phyloP scores from a whole-genome alignment of 2,329 filamentous ascomycete species.

The Bipolaris victoriae region DNA sequence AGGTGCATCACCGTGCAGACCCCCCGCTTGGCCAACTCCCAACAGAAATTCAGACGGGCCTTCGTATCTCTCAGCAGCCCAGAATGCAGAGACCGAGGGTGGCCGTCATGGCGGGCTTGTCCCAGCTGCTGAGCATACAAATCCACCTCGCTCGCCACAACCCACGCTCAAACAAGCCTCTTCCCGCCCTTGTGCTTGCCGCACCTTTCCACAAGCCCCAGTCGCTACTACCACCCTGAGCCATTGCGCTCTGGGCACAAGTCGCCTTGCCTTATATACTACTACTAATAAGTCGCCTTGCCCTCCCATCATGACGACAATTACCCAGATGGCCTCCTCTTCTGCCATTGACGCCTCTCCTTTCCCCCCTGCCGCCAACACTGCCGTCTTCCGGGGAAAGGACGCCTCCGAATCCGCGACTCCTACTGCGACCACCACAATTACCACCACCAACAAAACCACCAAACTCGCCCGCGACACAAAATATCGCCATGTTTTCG shows the following conservation, averaged over 20 bases:
- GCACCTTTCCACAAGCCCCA: conserved; percentile 20
- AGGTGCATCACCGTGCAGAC: conserved; percentile 22
- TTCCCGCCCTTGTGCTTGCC: conserved; percentile 25
- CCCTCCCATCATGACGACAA: conserved; percentile 40
- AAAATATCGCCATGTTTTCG: conserved; percentile 91
- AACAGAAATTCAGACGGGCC: conserved; percentile 25
- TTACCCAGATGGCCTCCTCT: conserved; percentile 31
- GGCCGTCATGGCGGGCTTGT: conserved; percentile 19
- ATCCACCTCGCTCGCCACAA: conserved; percentile 13
- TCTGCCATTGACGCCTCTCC: conserved; percentile 31
- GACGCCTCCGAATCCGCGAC: conserved; percentile 19
- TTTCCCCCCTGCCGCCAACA: conserved; percentile 28
- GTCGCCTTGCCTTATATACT: conserved; percentile 3
- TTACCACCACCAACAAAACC: conserved; percentile 23
- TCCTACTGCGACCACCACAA: conserved; percentile 11
- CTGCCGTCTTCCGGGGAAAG: conserved; percentile 35
- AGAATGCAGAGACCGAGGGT: conserved; percentile 4
- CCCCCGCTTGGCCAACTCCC: conserved; percentile 25
- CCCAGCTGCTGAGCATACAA: conserved; percentile 3
- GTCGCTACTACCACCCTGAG: conserved; percentile 14
- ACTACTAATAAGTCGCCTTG: not conserved
- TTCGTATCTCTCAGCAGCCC: conserved; percentile 15
- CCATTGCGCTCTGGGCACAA: conserved; percentile 10
- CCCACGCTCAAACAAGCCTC: conserved; percentile 27
- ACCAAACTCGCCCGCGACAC: conserved; percentile 37